Base-by-base conservation (phyloP, 495 filamentous ascomycete species). In the Clavariopsis aquatica region DNA sequence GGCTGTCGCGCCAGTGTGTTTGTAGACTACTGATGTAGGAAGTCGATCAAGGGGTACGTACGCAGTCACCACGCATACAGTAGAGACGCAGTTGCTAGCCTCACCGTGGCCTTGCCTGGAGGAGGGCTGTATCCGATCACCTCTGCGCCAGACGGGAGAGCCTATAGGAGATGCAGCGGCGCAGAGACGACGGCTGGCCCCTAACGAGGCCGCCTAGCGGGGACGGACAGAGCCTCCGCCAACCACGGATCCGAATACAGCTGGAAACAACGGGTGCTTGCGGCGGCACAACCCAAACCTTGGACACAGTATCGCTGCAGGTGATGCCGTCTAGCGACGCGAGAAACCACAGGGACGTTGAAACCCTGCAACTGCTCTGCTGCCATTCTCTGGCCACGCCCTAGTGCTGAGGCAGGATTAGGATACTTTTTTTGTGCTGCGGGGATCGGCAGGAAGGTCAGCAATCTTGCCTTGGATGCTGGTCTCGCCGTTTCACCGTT, bases 391-490 rank as follows among this genome's bases (percentile, higher is more conserved):
- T 2, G 12, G 13, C 8, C 38, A 17, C 12, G 38, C 38, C 38
- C n/a, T 43, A 43, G 38, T 43, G 9, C n/a, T 43, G 38, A 43
- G 38, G 38, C 38, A 43, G 38, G 38, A 43, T 43, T 43, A 43
- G 38, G 38, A 43, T 43, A 43, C 38, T 43, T 43, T 43, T 43
- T 43, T n/a, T n/a, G n/a, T 12, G 38, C 38, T 43, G 38, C 38
- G 38, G 38, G 9, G 38, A 43, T 43, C 38, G 38, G 38, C 38
- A 43, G 38, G 15, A 3, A 43, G 15, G 38, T 9, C 4, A 43
- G 15, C 38, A 43, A 9, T 43, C 38, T 43, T 43, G 38, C 2
- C 38, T 36, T 3, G 38, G 38, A n/a, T 43, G 38, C 38, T 43
- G 13, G 13, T 17, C 38, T 43, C 3, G 38, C n/a, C 15, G 38